phyloP scores from a whole-genome alignment of 768 basidiomycete genomes.

The Chlorophyllum brunneum region DNA sequence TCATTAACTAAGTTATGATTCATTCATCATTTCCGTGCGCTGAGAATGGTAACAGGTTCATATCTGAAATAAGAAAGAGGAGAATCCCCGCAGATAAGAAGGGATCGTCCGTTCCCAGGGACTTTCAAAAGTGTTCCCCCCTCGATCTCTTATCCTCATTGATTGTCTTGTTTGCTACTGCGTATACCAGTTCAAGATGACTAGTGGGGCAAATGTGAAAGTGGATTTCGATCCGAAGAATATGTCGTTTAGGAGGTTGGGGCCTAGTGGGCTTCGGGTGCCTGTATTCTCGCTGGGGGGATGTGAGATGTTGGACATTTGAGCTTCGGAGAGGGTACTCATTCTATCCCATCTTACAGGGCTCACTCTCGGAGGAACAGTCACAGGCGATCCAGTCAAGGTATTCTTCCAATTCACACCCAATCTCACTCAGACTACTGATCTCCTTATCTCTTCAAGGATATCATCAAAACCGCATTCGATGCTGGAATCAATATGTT shows the following conservation, averaged over 20 bases:
- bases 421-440: background rate
- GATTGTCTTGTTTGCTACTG: too few relatives aligned
- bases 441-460: conserved; percentile 31
- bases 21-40: too few relatives aligned
- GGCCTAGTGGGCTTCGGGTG: conserved; percentile 58
- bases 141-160: background rate
- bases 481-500: conserved; percentile 77
- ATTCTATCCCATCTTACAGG: conserved; percentile 25
- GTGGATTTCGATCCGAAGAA: conserved; percentile 45
- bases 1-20: background rate
- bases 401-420: conserved; percentile 21
- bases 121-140: background rate
- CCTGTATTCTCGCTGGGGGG: conserved; percentile 68
- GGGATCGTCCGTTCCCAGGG: background rate
- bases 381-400: conserved; percentile 71
- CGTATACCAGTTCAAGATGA: conserved; percentile 2
- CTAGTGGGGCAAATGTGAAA: conserved; percentile 7
- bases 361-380: conserved; percentile 61
- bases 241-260: conserved; percentile 57
- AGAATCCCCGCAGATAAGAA: background rate
- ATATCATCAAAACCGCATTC: conserved; percentile 75
- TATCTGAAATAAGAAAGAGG: background rate
- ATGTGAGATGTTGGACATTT: conserved; percentile 31
- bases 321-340: background rate
- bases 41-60: background rate